Evolutionary conservation across 2,329 filamentous ascomycete genomes (phyloP).

Genomic region (Botrytis paeoniae): DNA sequence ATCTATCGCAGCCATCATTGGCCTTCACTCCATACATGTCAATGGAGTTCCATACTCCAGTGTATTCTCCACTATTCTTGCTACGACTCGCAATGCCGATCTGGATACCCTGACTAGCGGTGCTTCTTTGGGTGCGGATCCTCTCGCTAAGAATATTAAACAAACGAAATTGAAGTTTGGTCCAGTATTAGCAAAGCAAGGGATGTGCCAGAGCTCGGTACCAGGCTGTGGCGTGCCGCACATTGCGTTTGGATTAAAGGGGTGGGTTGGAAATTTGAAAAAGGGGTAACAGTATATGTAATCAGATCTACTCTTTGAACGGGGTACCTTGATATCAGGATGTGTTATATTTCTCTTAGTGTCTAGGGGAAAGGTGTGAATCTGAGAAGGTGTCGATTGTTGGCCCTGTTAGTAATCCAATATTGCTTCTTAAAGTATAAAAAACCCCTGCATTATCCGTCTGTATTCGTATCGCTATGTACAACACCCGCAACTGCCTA

Average conservation of each 20-base stretch:
- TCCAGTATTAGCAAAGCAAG: not conserved
- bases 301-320: not conserved
- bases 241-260: not conserved
- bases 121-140: not conserved
- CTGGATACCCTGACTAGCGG: not conserved
- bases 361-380: not conserved
- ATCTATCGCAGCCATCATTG: not conserved
- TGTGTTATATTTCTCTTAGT: not conserved
- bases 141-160: not conserved
- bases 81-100: not conserved
- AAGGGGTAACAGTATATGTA: not conserved
- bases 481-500: not conserved
- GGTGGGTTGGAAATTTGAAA: not conserved
- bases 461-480: not conserved
- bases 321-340: not conserved
- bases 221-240: not conserved
- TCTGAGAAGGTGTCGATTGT: not conserved
- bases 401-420: not conserved
- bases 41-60: not conserved
- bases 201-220: not conserved
- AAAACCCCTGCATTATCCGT: not conserved
- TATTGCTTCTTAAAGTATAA: not conserved
- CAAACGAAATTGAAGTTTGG: not conserved
- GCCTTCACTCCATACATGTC: not conserved
- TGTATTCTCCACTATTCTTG: not conserved